phyloP scores from a whole-genome alignment of 208 protist genomes.

The Trypanosoma melophagium region DNA sequence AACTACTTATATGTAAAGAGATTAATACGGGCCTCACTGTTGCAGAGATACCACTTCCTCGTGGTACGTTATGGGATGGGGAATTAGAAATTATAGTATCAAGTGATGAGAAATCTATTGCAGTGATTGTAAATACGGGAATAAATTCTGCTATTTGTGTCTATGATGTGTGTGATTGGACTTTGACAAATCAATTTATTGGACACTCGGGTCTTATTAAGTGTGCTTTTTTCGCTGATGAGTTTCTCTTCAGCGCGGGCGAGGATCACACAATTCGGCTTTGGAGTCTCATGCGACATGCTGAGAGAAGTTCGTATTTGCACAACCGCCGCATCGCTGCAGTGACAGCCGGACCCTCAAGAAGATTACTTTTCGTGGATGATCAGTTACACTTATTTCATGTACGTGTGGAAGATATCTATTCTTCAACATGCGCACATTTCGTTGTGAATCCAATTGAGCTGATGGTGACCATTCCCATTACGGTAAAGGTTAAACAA shows the following conservation, averaged over 20 bases:
- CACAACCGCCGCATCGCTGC: constrained; percentile 44
- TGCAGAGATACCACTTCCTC: constrained; percentile 24
- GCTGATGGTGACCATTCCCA: constrained; percentile 13
- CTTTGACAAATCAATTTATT: constrained; percentile 44
- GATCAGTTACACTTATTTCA: constrained; percentile 37
- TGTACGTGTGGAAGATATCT: constrained; percentile 54
- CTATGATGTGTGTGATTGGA: constrained; percentile 26
- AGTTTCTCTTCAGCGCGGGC: constrained; percentile 56
- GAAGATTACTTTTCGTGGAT: constrained; percentile 60
- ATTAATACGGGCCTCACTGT: constrained; percentile 6
- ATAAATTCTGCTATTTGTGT: constrained; percentile 30
- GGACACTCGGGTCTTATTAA: constrained; percentile 46
- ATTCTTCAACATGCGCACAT: constrained; percentile 39
- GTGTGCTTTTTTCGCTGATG: constrained; percentile 52
- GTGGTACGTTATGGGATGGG: constrained; percentile 11
- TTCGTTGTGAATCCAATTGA: constrained; percentile 30
- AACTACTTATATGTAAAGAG: constrained; percentile 22
- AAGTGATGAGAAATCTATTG: constrained; percentile 12
- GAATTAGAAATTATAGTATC: constrained; percentile 17
- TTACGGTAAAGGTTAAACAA: not conserved
- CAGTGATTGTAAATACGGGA: constrained; percentile 24
- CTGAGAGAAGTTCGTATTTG: constrained; percentile 60
- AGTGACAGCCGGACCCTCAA: constrained; percentile 20
- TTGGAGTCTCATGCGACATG: constrained; percentile 58
- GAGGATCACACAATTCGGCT: constrained; percentile 54